Percentiles rank a stretch among this genome's conserved stretches.
Evolutionary conservation across 2,329 filamentous ascomycete genomes (phyloP).

Genomic region (Ceratocystiopsis sp.): DNA sequence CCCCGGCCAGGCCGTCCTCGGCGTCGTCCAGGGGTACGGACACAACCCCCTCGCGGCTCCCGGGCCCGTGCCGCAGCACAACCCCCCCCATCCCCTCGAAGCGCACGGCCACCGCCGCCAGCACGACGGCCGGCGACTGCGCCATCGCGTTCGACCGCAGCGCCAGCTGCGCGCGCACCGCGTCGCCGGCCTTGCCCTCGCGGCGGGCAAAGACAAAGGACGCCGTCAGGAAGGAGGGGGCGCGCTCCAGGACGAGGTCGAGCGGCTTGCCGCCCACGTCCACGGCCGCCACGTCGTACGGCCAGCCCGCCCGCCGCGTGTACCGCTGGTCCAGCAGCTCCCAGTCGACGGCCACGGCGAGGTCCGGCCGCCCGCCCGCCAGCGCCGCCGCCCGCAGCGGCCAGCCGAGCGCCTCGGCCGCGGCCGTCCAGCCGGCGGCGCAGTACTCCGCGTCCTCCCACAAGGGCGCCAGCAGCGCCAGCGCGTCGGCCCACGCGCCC

Average conservation of each 20-base stretch:
- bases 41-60: no score
- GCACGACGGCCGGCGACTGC: conserved; percentile 31
- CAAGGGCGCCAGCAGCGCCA: conserved; percentile 36
- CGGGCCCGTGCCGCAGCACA: conserved; percentile 26
- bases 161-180: conserved; percentile 37
- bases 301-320: conserved; percentile 35
- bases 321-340: conserved; percentile 45
- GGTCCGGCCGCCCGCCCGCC: conserved; percentile 27
- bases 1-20: conserved; percentile 3
- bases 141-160: conserved; percentile 38
- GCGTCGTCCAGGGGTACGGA: no score
- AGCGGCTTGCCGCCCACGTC: not conserved
- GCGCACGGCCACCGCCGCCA: conserved; percentile 33
- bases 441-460: conserved; percentile 24
- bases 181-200: conserved; percentile 45
- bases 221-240: conserved; percentile 15
- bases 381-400: conserved; percentile 39
- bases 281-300: conserved; percentile 34
- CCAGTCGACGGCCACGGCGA: conserved; percentile 47
- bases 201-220: conserved; percentile 39
- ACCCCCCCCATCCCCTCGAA: conserved; percentile 42
- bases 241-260: conserved; percentile 22
- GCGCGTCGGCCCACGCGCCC: conserved; percentile 34
- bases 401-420: conserved; percentile 45
- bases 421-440: conserved; percentile 40